These are phyloP conservation scores for Coemansia sp. DNA, from an alignment of 192 early-diverging fungal genomes.

Conservation along the genomic window DNA sequence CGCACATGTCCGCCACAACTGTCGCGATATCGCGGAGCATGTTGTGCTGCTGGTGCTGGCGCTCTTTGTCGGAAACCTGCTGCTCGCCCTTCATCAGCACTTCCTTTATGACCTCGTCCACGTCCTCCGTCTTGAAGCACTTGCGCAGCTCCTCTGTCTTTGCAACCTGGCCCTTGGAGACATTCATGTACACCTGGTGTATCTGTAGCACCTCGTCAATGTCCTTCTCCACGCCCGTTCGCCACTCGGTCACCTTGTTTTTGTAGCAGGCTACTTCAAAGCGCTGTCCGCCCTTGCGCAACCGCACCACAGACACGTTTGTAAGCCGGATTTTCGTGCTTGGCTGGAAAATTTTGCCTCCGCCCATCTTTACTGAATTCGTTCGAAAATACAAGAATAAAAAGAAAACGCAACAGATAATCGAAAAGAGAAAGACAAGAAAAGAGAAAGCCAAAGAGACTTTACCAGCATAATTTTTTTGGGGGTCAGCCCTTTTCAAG, in stretches of 20 bases:
- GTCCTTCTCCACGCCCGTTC: conserved; percentile 92
- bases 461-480: no score
- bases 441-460: background rate
- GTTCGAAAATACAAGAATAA: background rate
- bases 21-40: conserved; percentile 93
- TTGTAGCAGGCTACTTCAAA: conserved; percentile 99
- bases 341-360: conserved; percentile 55
- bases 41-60: conserved; percentile 79
- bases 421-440: background rate
- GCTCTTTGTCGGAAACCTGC: conserved; percentile 96
- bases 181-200: conserved; percentile 91
- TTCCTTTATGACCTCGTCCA: conserved; percentile 80
- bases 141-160: conserved; percentile 84
- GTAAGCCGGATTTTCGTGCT: conserved; percentile 71
- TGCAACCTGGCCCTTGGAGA: conserved; percentile 95
- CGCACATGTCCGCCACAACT: conserved; percentile 91
- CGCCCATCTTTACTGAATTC: conserved; percentile 19
- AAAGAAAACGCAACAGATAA: background rate
- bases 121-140: conserved; percentile 86
- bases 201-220: conserved; percentile 97
- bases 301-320: conserved; percentile 94
- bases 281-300: conserved; percentile 95
- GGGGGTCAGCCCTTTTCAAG: background rate
- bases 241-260: conserved; percentile 98
- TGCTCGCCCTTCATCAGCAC: conserved; percentile 95